A percentile compares a stretch with the other conserved stretches of the same genome.
Conservation (phyloP, 768 basidiomycete genomes). For the Mycena albidolilacea region DNA sequence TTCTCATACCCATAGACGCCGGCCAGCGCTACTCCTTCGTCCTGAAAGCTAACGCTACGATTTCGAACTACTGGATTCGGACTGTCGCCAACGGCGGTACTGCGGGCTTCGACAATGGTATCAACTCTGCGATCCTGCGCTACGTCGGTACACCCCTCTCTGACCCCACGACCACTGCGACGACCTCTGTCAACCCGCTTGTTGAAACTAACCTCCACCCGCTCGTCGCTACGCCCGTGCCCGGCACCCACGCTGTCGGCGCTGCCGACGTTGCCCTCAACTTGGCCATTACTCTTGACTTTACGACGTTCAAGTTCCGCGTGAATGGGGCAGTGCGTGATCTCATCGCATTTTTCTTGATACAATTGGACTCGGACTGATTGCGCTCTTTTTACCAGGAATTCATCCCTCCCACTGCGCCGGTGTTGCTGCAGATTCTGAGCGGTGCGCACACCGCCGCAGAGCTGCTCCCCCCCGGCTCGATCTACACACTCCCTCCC, state of each 20-base stretch:
- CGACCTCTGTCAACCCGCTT: constrained; percentile 46
- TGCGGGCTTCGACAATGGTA: constrained; percentile 51
- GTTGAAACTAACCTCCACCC: constrained; percentile 57
- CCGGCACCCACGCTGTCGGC: constrained; percentile 45
- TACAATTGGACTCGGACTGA: constrained; percentile 8
- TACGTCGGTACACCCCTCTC: constrained; percentile 57
- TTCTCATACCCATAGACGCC: constrained; percentile 44
- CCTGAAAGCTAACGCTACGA: constrained; percentile 54
- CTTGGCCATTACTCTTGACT: constrained; percentile 16
- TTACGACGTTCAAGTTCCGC: background rate
- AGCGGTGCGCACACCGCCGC: constrained; percentile 2
- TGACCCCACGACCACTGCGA: constrained; percentile 44
- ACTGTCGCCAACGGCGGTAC: constrained; percentile 41
- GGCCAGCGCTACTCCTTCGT: constrained; percentile 63
- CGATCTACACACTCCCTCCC: constrained; percentile 46
- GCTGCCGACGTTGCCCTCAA: constrained; percentile 26
- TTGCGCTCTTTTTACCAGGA: constrained; percentile 48
- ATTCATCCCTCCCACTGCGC: constrained; percentile 7
- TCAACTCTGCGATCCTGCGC: constrained; percentile 67
- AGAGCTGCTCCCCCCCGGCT: background rate
- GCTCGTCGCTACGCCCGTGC: constrained; percentile 44
- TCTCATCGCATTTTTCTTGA: background rate
- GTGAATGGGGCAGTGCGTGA: constrained; percentile 11
- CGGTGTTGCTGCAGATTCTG: constrained; percentile 5
- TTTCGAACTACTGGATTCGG: constrained; percentile 60